Evolutionary conservation across 2,329 filamentous ascomycete genomes (phyloP), one percentile per base, ranked within the genome.

Genomic region (Aspergillus texensis): DNA sequence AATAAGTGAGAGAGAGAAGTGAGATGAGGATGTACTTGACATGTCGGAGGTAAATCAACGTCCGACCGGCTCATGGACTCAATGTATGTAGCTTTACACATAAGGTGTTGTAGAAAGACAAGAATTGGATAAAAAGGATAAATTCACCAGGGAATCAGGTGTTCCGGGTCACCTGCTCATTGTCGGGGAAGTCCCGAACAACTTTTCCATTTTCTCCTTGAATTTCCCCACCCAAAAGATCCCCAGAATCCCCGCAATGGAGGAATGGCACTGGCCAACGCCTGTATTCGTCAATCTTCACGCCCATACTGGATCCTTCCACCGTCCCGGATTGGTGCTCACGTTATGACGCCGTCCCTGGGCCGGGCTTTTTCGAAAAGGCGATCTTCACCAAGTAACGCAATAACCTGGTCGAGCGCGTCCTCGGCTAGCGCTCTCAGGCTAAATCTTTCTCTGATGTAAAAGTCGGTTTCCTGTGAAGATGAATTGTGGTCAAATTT

Each of bases 151-250:
- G 24, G 41, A 24, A 50, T 50, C 46, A 54, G 52, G 32, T 54
- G 52, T 54, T 54, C 26, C 52, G 52, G 26, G 52, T 55, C 52
- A 55, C 52, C 52, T 55, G 52, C n/a, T 55, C 52, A 5, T 28
- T 24, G 28, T 54, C 52, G 52, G 52, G n/a, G 32, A 54, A 34
- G 32, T 34, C 52, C 52, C 52, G 52, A 55, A 53, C 30, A 21
- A 2, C 30, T 34, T n/a, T 53, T 21, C 28, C 52, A 9, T 39
- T 24, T 55, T 39, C 24, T 28, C n/a, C 11, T 14, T 9, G 32
- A n/a, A 36, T 2, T 39, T 39, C 52, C 52, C 52, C 52, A 55
- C 50, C 28, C 50, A 28, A 32, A 11, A 14, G 21, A 55, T 55
- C 52, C 26, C 52, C 52, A 55, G 32, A 39, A 36, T 30, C n/a